Percentiles rank a stretch among this genome's conserved stretches.
phyloP scores from a whole-genome alignment of 2,329 filamentous ascomycete species.

The Falciphora oryzae region DNA sequence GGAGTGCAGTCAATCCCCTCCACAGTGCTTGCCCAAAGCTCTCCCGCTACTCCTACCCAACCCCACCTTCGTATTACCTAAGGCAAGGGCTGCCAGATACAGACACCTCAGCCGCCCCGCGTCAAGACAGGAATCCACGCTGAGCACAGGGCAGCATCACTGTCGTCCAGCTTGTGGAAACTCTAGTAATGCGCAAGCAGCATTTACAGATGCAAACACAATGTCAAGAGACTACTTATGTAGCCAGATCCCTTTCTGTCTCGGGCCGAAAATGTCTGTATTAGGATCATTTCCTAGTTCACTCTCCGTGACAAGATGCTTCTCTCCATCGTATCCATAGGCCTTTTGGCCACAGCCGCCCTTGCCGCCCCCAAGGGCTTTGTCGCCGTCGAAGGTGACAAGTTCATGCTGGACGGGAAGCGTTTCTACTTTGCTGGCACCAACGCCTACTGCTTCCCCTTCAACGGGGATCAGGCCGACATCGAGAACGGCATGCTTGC shows the following conservation, averaged over 20 bases:
- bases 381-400: constrained; percentile 40
- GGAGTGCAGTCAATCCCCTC: too few relatives aligned
- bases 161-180: too few relatives aligned
- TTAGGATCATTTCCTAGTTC: neutral
- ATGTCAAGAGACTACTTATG: neutral
- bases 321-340: neutral
- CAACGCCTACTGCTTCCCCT: constrained; percentile 54
- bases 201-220: too few relatives aligned
- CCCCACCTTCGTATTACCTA: too few relatives aligned
- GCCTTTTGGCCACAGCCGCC: neutral
- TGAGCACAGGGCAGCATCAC: too few relatives aligned
- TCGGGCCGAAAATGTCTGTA: neutral
- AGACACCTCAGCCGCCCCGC: too few relatives aligned
- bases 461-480: constrained; percentile 43
- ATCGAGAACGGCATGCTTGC: constrained; percentile 51
- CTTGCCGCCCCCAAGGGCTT: neutral
- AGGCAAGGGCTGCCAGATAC: too few relatives aligned
- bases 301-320: neutral
- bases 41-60: too few relatives aligned
- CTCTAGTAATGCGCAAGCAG: too few relatives aligned
- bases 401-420: constrained; percentile 48
- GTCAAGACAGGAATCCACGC: too few relatives aligned
- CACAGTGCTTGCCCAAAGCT: too few relatives aligned
- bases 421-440: constrained; percentile 52
- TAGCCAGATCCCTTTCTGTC: neutral